A percentile compares a stretch with the other conserved stretches of the same genome.
phyloP scores from a whole-genome alignment of 192 early-diverging fungal species.

The Rhizophagus sp. region DNA sequence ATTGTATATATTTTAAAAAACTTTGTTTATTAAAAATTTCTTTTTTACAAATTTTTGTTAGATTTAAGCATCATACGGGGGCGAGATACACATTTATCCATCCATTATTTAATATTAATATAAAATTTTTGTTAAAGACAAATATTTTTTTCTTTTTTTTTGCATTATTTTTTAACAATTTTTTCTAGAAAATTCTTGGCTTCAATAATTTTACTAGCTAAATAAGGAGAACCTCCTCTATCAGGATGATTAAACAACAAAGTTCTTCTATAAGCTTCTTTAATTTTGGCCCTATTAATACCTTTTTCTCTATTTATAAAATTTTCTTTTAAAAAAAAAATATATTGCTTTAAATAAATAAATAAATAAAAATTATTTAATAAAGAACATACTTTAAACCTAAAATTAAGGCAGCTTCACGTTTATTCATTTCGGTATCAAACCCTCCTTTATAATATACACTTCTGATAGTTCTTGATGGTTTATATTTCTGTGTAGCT shows the following conservation, averaged over 20 bases:
- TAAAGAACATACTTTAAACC: constrained; percentile 53
- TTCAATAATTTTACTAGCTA: constrained; percentile 98
- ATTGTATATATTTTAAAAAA: no score
- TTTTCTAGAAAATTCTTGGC: constrained; percentile 95
- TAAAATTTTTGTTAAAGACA: no score
- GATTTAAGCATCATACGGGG: no score
- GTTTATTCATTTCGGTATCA: constrained; percentile 86
- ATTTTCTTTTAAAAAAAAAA: not conserved
- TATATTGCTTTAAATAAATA: not conserved
- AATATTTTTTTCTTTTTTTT: no score
- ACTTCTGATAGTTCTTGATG: constrained; percentile 54
- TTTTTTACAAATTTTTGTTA: no score
- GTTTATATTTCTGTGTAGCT: constrained; percentile 63
- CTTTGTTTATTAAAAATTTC: no score
- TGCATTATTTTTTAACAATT: constrained; percentile 35
- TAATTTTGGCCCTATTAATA: constrained; percentile 75
- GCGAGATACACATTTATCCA: no score
- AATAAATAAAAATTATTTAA: not conserved
- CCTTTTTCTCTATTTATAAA: constrained; percentile 56
- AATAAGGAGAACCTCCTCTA: constrained; percentile 93
- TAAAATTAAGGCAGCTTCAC: constrained; percentile 89
- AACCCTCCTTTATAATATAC: constrained; percentile 85
- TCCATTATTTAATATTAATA: no score
- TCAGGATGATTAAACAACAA: constrained; percentile 99
- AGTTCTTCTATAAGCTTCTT: constrained; percentile 93